Conservation (phyloP, 306 rosid genomes). For the Gastrolobium villosum region DNA sequence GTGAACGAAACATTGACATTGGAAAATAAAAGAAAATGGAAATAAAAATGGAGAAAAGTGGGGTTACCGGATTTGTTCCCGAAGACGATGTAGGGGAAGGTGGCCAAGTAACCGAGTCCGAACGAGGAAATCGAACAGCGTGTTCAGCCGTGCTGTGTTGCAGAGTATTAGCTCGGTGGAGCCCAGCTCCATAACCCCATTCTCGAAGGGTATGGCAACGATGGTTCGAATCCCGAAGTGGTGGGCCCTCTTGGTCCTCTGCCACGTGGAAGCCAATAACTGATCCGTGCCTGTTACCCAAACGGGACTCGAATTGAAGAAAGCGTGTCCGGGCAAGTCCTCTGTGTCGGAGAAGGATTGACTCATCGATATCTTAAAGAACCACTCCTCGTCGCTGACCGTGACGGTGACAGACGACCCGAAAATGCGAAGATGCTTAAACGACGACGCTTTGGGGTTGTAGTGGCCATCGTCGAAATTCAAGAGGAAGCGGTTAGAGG, state of each 20-base stretch:
- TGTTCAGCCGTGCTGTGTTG: too few relatives aligned
- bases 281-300: constrained; percentile 62
- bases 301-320: constrained; percentile 49
- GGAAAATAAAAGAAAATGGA: too few relatives aligned
- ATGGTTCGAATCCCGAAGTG: constrained; percentile 67
- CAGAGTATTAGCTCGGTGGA: constrained; percentile 52
- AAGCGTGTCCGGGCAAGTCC: constrained; percentile 69
- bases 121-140: too few relatives aligned
- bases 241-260: constrained; percentile 64
- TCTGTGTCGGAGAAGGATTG: constrained; percentile 58
- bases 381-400: constrained; percentile 78
- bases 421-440: constrained; percentile 52
- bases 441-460: constrained; percentile 45
- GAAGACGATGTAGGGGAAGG: too few relatives aligned
- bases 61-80: too few relatives aligned
- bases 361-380: constrained; percentile 73
- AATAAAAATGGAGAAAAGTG: too few relatives aligned
- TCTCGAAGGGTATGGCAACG: constrained; percentile 65
- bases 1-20: too few relatives aligned
- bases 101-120: too few relatives aligned
- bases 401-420: constrained; percentile 47
- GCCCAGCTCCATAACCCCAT: constrained; percentile 72
- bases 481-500: constrained; percentile 58
- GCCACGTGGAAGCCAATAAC: constrained; percentile 48
- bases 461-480: constrained; percentile 75